A percentile compares a stretch with the other conserved stretches of the same genome.
phyloP scores from a whole-genome alignment of 2,329 filamentous ascomycete species.

The Trichoderma breve region DNA sequence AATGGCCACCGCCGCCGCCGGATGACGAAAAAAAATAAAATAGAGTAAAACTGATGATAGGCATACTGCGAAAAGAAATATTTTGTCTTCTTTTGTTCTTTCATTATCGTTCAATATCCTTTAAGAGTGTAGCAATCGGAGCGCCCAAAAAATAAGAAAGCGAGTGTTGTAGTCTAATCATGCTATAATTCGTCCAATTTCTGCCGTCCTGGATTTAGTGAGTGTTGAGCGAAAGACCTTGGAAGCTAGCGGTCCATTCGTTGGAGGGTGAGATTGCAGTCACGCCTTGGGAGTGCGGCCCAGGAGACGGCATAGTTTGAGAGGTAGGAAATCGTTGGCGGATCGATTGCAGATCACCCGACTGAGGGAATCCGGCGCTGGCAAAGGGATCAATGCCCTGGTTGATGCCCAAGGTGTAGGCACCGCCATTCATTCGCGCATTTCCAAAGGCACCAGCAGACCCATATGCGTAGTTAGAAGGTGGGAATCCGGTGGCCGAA shows the following conservation, averaged over 20 bases:
- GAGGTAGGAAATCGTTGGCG: conserved; percentile 48
- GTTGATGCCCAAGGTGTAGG: conserved; percentile 32
- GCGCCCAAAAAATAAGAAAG: not conserved
- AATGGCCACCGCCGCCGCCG: not conserved
- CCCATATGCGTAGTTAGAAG: conserved; percentile 38
- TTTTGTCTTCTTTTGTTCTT: conserved; percentile 20
- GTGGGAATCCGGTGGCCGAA: conserved; percentile 37
- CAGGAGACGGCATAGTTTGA: conserved; percentile 36
- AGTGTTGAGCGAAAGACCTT: conserved; percentile 70
- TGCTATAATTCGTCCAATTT: conserved; percentile 1
- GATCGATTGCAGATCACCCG: conserved; percentile 45
- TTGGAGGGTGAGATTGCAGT: conserved; percentile 45
- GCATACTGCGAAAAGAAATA: conserved; percentile 12
- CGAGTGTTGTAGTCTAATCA: conserved; percentile 17
- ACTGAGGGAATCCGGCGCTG: conserved; percentile 35
- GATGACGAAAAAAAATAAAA: not conserved
- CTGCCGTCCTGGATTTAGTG: conserved; percentile 37
- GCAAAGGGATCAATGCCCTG: conserved; percentile 33
- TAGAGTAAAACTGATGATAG: not conserved
- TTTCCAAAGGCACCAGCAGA: conserved; percentile 35
- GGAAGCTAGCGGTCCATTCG: conserved; percentile 65
- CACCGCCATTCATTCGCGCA: conserved; percentile 29
- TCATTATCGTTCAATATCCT: conserved; percentile 13
- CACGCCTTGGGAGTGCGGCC: conserved; percentile 38
- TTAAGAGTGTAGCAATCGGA: not conserved